These are phyloP conservation scores for Brassica juncea DNA, from an alignment of 345 rosid species.

Conservation along the genomic window DNA sequence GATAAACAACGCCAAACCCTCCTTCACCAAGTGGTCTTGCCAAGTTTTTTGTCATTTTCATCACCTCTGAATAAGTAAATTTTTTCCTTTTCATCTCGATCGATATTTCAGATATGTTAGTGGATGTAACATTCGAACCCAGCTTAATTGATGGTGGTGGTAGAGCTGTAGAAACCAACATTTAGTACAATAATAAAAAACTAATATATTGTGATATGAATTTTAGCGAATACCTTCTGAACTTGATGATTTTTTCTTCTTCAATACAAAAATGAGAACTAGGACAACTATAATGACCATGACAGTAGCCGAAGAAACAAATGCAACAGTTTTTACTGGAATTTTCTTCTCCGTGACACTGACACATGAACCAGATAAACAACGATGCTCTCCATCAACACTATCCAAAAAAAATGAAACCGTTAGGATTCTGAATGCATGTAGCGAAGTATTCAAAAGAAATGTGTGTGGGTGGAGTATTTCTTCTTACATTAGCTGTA, in stretches of 20 bases:
- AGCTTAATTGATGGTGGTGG: not conserved
- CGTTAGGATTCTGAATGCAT: not conserved
- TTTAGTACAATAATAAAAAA: not conserved
- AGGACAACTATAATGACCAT: not conserved
- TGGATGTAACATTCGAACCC: not conserved
- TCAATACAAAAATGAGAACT: not conserved
- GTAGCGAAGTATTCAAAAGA: not conserved
- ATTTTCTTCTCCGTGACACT: conserved; percentile 13
- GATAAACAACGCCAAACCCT: conserved; percentile 59
- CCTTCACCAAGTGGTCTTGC: conserved; percentile 48
- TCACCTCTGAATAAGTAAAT: conserved; percentile 41
- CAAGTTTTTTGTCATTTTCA: conserved; percentile 46
- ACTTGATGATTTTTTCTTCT: not conserved
- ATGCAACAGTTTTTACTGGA: conserved; percentile 26
- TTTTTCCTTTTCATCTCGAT: conserved; percentile 21
- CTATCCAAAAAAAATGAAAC: not conserved
- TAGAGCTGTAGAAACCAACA: not conserved
- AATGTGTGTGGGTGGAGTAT: not conserved
- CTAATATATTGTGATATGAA: not conserved
- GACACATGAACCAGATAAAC: conserved; percentile 24
- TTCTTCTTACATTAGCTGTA: conserved; percentile 9
- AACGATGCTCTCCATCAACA: conserved; percentile 14
- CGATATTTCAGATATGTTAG: not conserved
- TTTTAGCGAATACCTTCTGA: not conserved
- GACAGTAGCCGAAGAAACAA: not conserved